Evolutionary conservation across 768 basidiomycete species (phyloP).

Genomic region (Jaapia argillacea): DNA sequence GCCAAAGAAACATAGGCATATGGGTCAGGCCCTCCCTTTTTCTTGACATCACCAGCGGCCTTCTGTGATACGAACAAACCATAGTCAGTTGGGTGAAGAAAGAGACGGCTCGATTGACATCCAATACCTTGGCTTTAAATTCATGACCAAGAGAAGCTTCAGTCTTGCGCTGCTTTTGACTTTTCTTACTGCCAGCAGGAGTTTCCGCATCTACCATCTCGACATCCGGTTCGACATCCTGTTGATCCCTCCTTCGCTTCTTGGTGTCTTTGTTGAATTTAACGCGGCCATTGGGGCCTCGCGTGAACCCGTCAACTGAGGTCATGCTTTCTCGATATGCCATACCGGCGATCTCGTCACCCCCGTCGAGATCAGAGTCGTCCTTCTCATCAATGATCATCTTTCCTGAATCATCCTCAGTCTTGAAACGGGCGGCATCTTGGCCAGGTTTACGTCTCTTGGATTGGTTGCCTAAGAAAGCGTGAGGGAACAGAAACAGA

Average conservation of each 20-base stretch:
- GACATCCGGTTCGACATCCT: slow-evolving; percentile 44
- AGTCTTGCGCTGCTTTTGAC: slow-evolving; percentile 32
- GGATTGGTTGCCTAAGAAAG: not conserved
- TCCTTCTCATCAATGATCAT: slow-evolving; percentile 57
- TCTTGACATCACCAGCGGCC: slow-evolving; percentile 92
- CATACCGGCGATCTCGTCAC: slow-evolving; percentile 47
- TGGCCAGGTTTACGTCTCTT: slow-evolving; percentile 70
- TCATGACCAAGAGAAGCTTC: slow-evolving; percentile 67
- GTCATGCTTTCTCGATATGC: slow-evolving; percentile 81
- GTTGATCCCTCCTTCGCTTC: slow-evolving; percentile 70
- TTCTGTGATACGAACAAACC: slow-evolving; percentile 44
- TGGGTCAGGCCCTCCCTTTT: slow-evolving; percentile 79
- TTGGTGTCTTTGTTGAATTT: slow-evolving; percentile 98
- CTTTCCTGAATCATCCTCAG: slow-evolving; percentile 73
- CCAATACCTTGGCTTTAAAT: slow-evolving; percentile 93
- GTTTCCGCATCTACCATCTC: slow-evolving; percentile 70
- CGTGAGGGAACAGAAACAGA: slow-evolving; percentile 1
- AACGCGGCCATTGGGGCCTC: slow-evolving; percentile 74
- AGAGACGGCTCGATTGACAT: not conserved
- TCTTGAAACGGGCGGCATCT: slow-evolving; percentile 81
- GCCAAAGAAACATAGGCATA: slow-evolving; percentile 85
- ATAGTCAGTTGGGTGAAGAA: slow-evolving; percentile 1
- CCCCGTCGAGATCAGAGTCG: slow-evolving; percentile 37
- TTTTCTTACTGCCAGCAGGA: slow-evolving; percentile 32
- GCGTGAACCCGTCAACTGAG: slow-evolving; percentile 83